phyloP scores from a whole-genome alignment of 2,329 filamentous ascomycete genomes.

The Aspergillus nomiae region DNA sequence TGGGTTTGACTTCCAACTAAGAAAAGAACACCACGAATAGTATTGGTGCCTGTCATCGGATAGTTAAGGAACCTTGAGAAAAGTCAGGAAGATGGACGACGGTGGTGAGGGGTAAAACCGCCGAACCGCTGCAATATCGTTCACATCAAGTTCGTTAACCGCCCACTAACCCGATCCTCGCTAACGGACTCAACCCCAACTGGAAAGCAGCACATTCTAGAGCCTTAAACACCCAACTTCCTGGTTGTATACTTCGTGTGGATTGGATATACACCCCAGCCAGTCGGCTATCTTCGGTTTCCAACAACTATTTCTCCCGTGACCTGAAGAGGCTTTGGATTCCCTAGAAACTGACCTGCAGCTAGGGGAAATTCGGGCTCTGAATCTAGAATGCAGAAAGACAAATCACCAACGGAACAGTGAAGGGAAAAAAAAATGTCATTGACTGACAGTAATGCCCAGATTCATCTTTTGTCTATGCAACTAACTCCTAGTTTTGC shows the following conservation, averaged over 20 bases:
- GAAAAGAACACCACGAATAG: neutral
- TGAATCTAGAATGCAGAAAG: neutral
- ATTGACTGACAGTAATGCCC: neutral
- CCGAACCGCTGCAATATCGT: neutral
- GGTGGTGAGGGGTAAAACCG: neutral
- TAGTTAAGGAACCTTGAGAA: neutral
- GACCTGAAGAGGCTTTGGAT: neutral
- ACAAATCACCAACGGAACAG: neutral
- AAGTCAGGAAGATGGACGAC: neutral
- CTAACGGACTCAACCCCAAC: neutral
- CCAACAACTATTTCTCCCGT: neutral
- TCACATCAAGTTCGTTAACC: neutral
- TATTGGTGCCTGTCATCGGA: neutral
- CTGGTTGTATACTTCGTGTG: neutral
- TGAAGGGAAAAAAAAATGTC: neutral
- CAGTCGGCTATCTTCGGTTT: neutral
- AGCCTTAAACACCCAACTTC: neutral
- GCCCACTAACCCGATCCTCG: neutral
- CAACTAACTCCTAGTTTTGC: slow-evolving; percentile 11
- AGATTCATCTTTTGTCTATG: slow-evolving; percentile 11
- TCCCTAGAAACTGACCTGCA: neutral
- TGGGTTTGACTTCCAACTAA: neutral
- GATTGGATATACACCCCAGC: neutral
- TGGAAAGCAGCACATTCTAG: neutral
- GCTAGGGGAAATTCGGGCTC: slow-evolving; percentile 3